phyloP scores from a whole-genome alignment of 768 basidiomycete genomes.

The Mycena leptocephala region DNA sequence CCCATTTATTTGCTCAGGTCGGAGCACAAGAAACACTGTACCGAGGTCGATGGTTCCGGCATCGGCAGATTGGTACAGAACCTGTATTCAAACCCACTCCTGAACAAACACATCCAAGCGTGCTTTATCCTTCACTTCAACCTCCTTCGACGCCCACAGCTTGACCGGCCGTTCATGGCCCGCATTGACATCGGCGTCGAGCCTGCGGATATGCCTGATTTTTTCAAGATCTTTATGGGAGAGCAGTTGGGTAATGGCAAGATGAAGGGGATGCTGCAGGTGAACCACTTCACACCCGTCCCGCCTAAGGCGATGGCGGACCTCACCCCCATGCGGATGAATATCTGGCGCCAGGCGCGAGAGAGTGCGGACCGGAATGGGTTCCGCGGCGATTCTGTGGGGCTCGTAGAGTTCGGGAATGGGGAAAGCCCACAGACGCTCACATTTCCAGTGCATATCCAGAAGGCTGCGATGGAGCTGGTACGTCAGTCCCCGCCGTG shows the following conservation, averaged over 20 bases:
- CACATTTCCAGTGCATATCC: neutral
- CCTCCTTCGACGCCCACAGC: neutral
- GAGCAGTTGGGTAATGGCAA: neutral
- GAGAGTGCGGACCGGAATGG: neutral
- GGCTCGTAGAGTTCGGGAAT: constrained; percentile 16
- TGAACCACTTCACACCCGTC: constrained; percentile 1
- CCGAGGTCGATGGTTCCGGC: too few species aligned
- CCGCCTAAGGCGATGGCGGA: neutral
- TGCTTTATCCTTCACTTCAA: constrained; percentile 9
- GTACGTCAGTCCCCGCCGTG: neutral
- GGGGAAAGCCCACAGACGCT: neutral
- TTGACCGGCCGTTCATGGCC: constrained; percentile 16
- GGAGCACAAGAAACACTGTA: too few species aligned
- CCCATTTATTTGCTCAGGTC: too few species aligned
- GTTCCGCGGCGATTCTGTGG: neutral
- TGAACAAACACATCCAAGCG: constrained; percentile 8
- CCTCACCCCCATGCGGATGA: neutral
- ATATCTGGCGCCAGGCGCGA: too few species aligned
- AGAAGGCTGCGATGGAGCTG: neutral
- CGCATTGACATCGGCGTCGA: too few species aligned
- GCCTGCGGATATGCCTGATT: neutral
- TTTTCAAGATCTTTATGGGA: neutral
- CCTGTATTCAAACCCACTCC: too few species aligned
- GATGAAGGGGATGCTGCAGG: constrained; percentile 16
- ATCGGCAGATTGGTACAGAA: too few species aligned